Evolutionary conservation across 2,329 filamentous ascomycete species (phyloP), one percentile per base, ranked within the genome.

Genomic region (Exophiala mesophila): DNA sequence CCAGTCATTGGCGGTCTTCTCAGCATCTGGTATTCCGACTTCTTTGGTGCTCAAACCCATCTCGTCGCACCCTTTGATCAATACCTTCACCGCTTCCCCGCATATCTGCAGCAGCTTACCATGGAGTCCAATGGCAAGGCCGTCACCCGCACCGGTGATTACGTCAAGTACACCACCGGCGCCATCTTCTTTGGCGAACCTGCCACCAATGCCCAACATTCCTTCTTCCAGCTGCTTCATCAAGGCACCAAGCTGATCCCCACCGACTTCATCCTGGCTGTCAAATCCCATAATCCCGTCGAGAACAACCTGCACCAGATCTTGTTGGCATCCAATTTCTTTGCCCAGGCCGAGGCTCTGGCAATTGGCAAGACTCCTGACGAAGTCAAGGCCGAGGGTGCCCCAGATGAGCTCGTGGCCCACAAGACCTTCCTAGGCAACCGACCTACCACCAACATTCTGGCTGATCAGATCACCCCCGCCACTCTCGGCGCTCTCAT

Each of bases 51-150:
- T 39, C 92, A 98, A 73, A 97, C 92, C 49, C 92, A 97, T 70
- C 78, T 98, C 39, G 89, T 98, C 54, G 87, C 92, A 64, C 92
- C 92, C 44, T 98, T 97, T 67, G 92, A 98, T 71, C 92, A 98
- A 71, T 98, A 98, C 73, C 83, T 98, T 55, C 88, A 96, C 78
- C 87, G 92, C 56, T 97, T 98, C 83, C 89, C 92, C 26, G 92
- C 92, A 57, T 98, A 98, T 73, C 85, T 98, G 41, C 92, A 98
- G 73, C 92, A 98, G 72, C 77, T 98, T 47, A 97, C 90, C 49
- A 98, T 98, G 92, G 92, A 98, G 76, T 97, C 90, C 49, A 98
- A 98, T 69, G 92, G 92, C 63, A 98, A 98, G 77, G 87, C 85
- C 49, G 88, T 97, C 62, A 94, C 90, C 50, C 87, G 92, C 60